These are phyloP conservation scores for Venturia carpophila DNA, from an alignment of 2,329 filamentous ascomycete species.

Conservation along the genomic window DNA sequence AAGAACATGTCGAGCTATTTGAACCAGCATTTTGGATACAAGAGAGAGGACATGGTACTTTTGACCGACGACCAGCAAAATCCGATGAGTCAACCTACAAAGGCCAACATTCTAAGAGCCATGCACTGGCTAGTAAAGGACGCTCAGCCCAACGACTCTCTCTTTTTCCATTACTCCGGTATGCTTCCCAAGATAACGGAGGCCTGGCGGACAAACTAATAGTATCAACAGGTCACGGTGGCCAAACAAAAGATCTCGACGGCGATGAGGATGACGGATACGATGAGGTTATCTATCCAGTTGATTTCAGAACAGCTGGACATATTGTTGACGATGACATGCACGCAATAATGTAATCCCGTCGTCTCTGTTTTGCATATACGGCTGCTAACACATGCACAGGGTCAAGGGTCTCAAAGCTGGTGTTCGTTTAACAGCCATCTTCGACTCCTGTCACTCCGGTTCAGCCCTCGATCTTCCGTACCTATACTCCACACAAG, in stretches of 20 bases:
- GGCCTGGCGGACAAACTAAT: neutral
- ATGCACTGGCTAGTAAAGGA: conserved; percentile 99
- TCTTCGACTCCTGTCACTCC: conserved; percentile 76
- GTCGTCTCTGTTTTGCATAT: neutral
- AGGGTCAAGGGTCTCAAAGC: conserved; percentile 64
- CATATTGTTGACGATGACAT: conserved; percentile 81
- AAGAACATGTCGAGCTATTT: conserved; percentile 94
- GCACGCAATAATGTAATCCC: conserved; percentile 57
- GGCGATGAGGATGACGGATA: conserved; percentile 76
- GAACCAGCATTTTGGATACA: conserved; percentile 83
- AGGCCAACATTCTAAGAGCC: conserved; percentile 86
- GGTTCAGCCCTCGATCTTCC: conserved; percentile 70
- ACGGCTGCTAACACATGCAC: conserved; percentile 21
- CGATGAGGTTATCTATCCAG: conserved; percentile 77
- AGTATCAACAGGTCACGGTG: conserved; percentile 55
- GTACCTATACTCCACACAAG: conserved; percentile 74
- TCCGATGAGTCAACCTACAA: conserved; percentile 92
- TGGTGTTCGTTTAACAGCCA: conserved; percentile 75
- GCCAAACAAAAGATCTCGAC: conserved; percentile 71
- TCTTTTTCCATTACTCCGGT: conserved; percentile 90
- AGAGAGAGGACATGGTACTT: conserved; percentile 92
- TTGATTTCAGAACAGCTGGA: conserved; percentile 70
- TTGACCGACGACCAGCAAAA: conserved; percentile 96
- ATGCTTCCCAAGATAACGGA: conserved; percentile 44
- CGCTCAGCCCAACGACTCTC: conserved; percentile 80